phyloP scores from a whole-genome alignment of 352 stramenopile species.

The Phytophthora pistaciae region DNA sequence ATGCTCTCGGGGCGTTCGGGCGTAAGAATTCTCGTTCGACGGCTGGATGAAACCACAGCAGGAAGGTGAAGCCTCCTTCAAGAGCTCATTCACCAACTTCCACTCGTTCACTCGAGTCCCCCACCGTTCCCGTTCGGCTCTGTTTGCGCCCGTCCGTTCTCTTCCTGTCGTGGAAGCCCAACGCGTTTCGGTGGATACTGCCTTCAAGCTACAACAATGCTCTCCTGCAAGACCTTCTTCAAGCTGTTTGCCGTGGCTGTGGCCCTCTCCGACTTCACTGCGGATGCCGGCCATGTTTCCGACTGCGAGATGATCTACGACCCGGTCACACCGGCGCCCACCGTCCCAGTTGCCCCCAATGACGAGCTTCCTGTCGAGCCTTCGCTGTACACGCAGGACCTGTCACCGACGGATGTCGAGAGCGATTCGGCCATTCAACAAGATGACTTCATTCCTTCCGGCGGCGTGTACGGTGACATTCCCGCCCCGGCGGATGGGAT shows the following conservation, averaged over 20 bases:
- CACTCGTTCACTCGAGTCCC: conserved; percentile 36
- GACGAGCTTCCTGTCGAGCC: neutral
- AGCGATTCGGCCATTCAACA: conserved; percentile 1
- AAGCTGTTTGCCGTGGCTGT: conserved; percentile 28
- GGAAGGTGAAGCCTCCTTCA: neutral
- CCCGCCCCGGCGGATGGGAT: neutral
- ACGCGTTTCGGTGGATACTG: conserved; percentile 11
- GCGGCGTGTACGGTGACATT: neutral
- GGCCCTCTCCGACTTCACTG: conserved; percentile 25
- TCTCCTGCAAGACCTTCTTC: conserved; percentile 38
- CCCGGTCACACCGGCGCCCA: conserved; percentile 2
- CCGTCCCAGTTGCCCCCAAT: conserved; percentile 4
- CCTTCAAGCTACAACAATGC: conserved; percentile 27
- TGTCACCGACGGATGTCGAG: conserved; percentile 4
- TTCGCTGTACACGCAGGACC: neutral
- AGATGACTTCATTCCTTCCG: neutral
- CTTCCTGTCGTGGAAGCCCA: conserved; percentile 18
- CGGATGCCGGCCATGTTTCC: conserved; percentile 6
- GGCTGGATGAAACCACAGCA: neutral
- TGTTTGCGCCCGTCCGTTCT: conserved; percentile 6
- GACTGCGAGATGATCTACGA: conserved; percentile 34
- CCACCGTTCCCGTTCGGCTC: neutral
- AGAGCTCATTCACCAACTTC: conserved; percentile 27
- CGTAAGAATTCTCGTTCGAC: neutral
- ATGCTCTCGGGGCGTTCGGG: too few species aligned